Percentiles rank a stretch among this genome's conserved stretches.
Evolutionary conservation across 192 early-diverging fungal genomes (phyloP).

Genomic region (Podila epigama): DNA sequence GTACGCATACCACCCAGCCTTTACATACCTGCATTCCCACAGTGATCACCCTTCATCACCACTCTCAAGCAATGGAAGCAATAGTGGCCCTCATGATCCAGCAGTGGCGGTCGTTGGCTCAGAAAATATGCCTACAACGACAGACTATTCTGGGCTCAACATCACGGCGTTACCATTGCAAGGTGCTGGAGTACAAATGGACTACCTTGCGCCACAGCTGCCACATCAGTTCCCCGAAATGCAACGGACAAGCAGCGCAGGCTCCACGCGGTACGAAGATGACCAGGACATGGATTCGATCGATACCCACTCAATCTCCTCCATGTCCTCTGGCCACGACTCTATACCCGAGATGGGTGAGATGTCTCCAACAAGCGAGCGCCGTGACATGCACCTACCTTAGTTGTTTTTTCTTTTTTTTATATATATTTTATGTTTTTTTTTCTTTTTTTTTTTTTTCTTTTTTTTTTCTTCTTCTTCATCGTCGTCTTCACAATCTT

Average conservation of each 20-base stretch:
- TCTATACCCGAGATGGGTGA: slow-evolving; percentile 41
- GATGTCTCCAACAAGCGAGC: slow-evolving; percentile 10
- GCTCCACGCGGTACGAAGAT: slow-evolving; percentile 35
- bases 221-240: not conserved
- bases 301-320: slow-evolving; percentile 38
- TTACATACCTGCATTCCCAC: not conserved
- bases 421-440: not conserved
- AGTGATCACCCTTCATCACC: not conserved
- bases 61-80: not conserved
- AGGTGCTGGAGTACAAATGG: not conserved
- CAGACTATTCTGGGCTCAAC: too few species aligned
- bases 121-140: too few species aligned
- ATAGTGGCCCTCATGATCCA: too few species aligned
- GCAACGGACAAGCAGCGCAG: slow-evolving; percentile 2
- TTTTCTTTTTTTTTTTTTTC: not conserved
- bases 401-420: not conserved
- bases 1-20: not conserved
- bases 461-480: not conserved
- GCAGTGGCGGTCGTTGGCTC: too few species aligned
- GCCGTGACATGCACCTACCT: not conserved
- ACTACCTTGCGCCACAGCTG: not conserved
- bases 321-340: slow-evolving; percentile 48
- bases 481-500: too few species aligned
- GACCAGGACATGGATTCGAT: slow-evolving; percentile 48
- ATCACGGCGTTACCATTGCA: slow-evolving; percentile 1